Percentiles rank a stretch among this genome's conserved stretches.
Evolutionary conservation across 768 basidiomycete species (phyloP).

Genomic region (Kwoniella heveanensis): DNA sequence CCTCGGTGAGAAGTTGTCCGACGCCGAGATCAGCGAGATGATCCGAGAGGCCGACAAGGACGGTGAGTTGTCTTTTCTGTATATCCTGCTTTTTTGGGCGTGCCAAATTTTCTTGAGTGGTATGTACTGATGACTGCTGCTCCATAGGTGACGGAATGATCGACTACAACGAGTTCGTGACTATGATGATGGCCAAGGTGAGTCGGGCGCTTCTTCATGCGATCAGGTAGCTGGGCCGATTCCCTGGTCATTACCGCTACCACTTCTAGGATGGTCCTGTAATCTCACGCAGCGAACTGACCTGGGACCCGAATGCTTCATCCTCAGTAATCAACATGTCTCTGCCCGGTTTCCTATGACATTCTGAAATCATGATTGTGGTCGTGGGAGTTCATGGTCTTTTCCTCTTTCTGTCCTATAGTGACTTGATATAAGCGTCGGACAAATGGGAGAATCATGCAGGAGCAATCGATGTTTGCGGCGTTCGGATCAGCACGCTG

Average conservation of each 20-base stretch:
- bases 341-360: background rate
- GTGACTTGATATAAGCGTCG: background rate
- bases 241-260: too few species aligned
- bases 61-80: conserved; percentile 62
- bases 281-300: too few species aligned
- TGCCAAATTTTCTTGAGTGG: background rate
- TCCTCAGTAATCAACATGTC: background rate
- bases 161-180: conserved; percentile 54
- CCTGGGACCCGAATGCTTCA: background rate
- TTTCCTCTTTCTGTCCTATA: background rate
- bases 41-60: conserved; percentile 94
- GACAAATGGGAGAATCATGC: background rate
- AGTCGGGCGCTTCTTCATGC: too few species aligned
- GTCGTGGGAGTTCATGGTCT: background rate
- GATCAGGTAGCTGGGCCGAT: too few species aligned
- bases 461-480: background rate
- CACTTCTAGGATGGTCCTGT: too few species aligned
- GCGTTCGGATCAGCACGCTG: too few species aligned
- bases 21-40: conserved; percentile 91
- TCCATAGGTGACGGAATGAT: conserved; percentile 47
- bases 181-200: conserved; percentile 50
- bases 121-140: too few species aligned
- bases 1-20: conserved; percentile 80
- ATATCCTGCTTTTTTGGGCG: background rate
- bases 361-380: background rate